Conservation (phyloP, 768 basidiomycete genomes). For the Auricularia sp. region DNA sequence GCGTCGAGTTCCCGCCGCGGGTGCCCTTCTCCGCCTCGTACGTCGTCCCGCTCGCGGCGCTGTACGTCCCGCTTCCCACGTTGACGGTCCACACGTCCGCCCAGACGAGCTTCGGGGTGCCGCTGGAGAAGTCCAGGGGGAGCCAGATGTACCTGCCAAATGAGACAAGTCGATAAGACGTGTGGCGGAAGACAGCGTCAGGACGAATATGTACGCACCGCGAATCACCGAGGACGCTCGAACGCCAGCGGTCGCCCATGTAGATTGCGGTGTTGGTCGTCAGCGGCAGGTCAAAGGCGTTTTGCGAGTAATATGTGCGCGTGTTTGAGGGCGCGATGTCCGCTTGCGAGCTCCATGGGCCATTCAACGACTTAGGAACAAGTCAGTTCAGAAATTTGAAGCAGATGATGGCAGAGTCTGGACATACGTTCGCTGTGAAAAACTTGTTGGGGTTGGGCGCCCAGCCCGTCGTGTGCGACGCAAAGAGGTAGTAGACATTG, state of each 20-base stretch:
- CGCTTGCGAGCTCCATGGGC: conserved; percentile 44
- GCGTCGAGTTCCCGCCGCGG: conserved; percentile 35
- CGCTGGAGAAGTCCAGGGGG: conserved; percentile 45
- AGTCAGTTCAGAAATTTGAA: not conserved
- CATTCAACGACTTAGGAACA: conserved; percentile 34
- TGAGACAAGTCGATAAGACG: not conserved
- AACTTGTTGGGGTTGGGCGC: conserved; percentile 53
- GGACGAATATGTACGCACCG: conserved; percentile 10
- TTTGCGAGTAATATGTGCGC: conserved; percentile 54
- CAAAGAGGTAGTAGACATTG: conserved; percentile 48
- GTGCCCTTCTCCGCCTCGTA: conserved; percentile 49
- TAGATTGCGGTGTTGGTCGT: conserved; percentile 39
- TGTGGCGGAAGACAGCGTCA: not conserved
- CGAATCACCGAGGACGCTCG: conserved; percentile 42
- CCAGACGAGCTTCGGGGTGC: conserved; percentile 41
- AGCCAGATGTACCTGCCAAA: conserved; percentile 42
- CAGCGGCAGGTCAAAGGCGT: conserved; percentile 30
- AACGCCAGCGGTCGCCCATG: conserved; percentile 57
- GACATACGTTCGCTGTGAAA: conserved; percentile 39
- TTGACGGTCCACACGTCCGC: conserved; percentile 51
- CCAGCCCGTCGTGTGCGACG: conserved; percentile 47
- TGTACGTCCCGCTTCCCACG: conserved; percentile 37
- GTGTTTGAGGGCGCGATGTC: conserved; percentile 44
- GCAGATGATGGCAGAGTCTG: not conserved
- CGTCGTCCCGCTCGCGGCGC: conserved; percentile 36